phyloP scores from a whole-genome alignment of 192 early-diverging fungal species.

The Coemansia sp. region DNA sequence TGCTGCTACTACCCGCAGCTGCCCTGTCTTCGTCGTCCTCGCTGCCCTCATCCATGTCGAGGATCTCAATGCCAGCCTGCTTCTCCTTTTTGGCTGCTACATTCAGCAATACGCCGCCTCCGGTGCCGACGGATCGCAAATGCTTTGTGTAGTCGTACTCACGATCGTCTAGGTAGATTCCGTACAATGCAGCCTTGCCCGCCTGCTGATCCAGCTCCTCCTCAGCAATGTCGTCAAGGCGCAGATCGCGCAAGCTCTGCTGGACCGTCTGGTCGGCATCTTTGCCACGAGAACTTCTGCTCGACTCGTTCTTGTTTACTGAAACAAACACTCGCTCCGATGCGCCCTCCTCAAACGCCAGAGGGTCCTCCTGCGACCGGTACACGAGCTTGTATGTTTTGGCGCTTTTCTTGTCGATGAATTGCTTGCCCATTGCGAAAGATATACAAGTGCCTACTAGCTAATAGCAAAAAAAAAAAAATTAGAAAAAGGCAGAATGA shows the following conservation, averaged over 20 bases:
- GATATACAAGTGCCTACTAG: neutral
- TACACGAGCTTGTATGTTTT: conserved; percentile 92
- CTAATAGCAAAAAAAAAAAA: neutral
- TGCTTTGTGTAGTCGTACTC: conserved; percentile 97
- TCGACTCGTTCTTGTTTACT: conserved; percentile 27
- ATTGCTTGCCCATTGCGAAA: conserved; percentile 58
- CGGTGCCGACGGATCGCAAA: conserved; percentile 78
- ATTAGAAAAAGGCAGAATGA: neutral
- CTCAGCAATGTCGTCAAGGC: conserved; percentile 14
- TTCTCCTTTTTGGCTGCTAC: conserved; percentile 59
- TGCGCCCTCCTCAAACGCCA: conserved; percentile 79
- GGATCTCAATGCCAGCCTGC: conserved; percentile 50
- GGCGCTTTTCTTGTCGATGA: conserved; percentile 88
- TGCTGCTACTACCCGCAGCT: neutral
- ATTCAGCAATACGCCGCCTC: conserved; percentile 79
- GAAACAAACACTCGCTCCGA: conserved; percentile 82
- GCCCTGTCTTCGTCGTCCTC: conserved; percentile 9
- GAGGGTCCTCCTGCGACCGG: conserved; percentile 94
- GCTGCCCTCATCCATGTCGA: conserved; percentile 31
- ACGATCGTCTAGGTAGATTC: conserved; percentile 89
- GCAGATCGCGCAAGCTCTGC: conserved; percentile 22
- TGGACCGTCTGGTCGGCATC: conserved; percentile 31
- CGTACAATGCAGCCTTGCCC: conserved; percentile 84
- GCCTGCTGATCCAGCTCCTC: conserved; percentile 42
- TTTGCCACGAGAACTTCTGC: conserved; percentile 12